Evolutionary conservation across 2,329 filamentous ascomycete genomes (phyloP), one percentile per base, ranked within the genome.

Genomic region (Beauveria rudraprayagi): DNA sequence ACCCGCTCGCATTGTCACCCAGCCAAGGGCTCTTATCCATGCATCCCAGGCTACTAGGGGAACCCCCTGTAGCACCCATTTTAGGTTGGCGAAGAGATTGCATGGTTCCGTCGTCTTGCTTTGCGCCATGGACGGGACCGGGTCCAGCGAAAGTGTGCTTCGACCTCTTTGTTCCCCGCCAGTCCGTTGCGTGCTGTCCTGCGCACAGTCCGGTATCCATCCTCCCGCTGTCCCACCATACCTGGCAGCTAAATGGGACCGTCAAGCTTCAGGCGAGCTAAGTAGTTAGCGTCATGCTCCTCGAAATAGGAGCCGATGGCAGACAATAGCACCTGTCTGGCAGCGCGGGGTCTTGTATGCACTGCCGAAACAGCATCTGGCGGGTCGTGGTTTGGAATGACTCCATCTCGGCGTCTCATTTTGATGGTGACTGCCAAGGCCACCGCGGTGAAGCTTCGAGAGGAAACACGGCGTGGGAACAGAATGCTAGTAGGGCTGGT

Each of bases 11-110:
- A 50, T 56, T 51, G 60, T 56, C 41, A 30, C 17, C 44, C 34
- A 28, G 50, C 11, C 59, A 46, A 50, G 34, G 52, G 51, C 43
- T 37, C 34, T 43, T n/a, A 41, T 50, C 43, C 47, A 53, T 54
- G 48, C 40, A 54, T 30, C 47, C 56, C 40, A 30, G 48, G n/a
- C 50, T 53, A 26, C 37, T 10, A 60, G 47, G 57, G 57, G 48
- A 19, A 47, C 28, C 48, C 57, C 57, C 57, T 59, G 56, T 37
- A 59, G 56, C 47, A 22, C 37, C 56, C 40, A 59, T 43, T 59
- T 59, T 59, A 48, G 56, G 46, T 59, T 59, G 56, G n/a, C 44
- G 44, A 48, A 51, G 56, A 59, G 22, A 59, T 59, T 59, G 56
- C 56, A 37, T 51, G 56, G 44, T 50, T 47, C 54, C 54, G 41